A percentile compares a stretch with the other conserved stretches of the same genome.
These are phyloP conservation scores for Stylosanthes scabra DNA, from an alignment of 331 rosid genomes.

Conservation along the genomic window DNA sequence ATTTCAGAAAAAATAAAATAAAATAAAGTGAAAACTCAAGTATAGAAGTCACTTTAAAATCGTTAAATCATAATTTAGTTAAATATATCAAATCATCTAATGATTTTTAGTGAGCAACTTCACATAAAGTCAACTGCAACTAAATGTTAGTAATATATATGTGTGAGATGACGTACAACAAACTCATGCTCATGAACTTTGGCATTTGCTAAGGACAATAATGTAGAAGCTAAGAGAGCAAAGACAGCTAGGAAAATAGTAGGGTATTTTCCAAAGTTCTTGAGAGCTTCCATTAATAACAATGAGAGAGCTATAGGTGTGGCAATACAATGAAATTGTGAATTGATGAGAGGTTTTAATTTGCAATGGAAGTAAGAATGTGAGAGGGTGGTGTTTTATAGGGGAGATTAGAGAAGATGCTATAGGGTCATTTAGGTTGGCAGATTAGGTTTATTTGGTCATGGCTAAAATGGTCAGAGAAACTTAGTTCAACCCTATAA, in stretches of 20 bases:
- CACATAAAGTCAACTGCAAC: no score
- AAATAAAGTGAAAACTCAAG: neutral
- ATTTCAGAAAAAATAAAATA: neutral
- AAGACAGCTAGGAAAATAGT: constrained; percentile 46
- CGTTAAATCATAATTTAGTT: no score
- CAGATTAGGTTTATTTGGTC: constrained; percentile 59
- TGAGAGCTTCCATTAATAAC: constrained; percentile 48
- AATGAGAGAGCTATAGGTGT: neutral
- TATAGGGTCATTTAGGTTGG: constrained; percentile 58
- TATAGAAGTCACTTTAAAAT: no score
- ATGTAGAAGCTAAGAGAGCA: constrained; percentile 54
- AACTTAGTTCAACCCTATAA: constrained; percentile 58
- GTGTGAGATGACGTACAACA: constrained; percentile 59
- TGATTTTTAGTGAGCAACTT: no score
- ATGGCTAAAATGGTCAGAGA: constrained; percentile 43
- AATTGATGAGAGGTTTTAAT: constrained; percentile 3
- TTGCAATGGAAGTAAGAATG: constrained; percentile 37
- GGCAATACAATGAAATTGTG: constrained; percentile 5
- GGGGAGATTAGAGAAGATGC: constrained; percentile 29
- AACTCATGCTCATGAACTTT: constrained; percentile 65
- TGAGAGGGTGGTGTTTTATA: constrained; percentile 54
- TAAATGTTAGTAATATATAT: no score
- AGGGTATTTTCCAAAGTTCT: constrained; percentile 5
- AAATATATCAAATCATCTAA: no score
- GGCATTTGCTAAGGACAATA: constrained; percentile 56